These are phyloP conservation scores for Artemisia annua DNA, from an alignment of 129 eudicot species.

Conservation along the genomic window DNA sequence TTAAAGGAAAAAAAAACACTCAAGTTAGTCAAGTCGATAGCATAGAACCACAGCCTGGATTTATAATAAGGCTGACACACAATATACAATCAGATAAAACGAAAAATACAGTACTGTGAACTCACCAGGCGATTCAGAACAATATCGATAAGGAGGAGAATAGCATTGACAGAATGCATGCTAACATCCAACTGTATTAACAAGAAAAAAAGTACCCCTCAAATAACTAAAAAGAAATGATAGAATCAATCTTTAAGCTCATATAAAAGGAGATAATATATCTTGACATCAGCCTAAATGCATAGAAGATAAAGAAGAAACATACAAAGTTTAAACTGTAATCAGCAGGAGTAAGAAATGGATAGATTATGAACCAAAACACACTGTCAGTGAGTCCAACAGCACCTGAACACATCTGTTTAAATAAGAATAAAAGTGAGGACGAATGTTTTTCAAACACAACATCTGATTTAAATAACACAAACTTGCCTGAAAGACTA, in stretches of 20 bases:
- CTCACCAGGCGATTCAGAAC: slow-evolving; percentile 69
- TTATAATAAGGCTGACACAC: no score
- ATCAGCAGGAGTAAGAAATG: slow-evolving; percentile 55
- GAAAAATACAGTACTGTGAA: neutral
- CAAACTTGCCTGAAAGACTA: slow-evolving; percentile 74
- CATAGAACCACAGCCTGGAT: neutral
- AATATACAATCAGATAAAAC: neutral
- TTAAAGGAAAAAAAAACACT: neutral
- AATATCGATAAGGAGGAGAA: slow-evolving; percentile 69
- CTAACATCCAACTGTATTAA: slow-evolving; percentile 54
- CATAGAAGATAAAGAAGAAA: neutral
- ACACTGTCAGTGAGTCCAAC: slow-evolving; percentile 79
- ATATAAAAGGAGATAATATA: neutral
- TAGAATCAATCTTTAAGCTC: neutral
- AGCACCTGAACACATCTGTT: slow-evolving; percentile 75
- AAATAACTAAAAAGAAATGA: slow-evolving; percentile 2
- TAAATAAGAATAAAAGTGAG: slow-evolving; percentile 15
- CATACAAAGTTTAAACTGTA: slow-evolving; percentile 70
- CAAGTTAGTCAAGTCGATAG: slow-evolving; percentile 19
- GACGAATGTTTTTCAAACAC: neutral
- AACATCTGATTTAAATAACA: neutral
- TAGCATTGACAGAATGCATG: slow-evolving; percentile 85
- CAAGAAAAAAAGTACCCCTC: slow-evolving; percentile 21
- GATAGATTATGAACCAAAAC: slow-evolving; percentile 82
- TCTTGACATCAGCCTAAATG: neutral